Percentiles rank a stretch among this genome's conserved stretches.
Evolutionary conservation across 2,329 filamentous ascomycete genomes (phyloP).

Genomic region (Ophiostoma angusticollis): DNA sequence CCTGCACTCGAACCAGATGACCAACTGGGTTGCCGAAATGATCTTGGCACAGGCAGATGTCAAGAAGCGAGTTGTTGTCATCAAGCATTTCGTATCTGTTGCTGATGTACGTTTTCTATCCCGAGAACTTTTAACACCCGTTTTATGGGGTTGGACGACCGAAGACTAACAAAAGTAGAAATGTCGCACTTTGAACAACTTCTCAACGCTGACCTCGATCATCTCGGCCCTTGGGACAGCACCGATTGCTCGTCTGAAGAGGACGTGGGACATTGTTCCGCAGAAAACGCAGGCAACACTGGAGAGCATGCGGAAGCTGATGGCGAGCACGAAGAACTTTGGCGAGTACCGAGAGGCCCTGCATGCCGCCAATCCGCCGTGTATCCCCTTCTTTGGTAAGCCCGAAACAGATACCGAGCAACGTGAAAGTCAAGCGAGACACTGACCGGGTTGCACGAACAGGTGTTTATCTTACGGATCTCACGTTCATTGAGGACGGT

Average conservation of each 20-base stretch:
- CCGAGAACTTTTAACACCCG: no score
- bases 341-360: conserved; percentile 89
- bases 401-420: neutral
- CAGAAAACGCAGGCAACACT: conserved; percentile 67
- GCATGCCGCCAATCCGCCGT: conserved; percentile 86
- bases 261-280: conserved; percentile 91
- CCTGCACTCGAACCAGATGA: conserved; percentile 95
- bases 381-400: conserved; percentile 94
- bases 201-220: conserved; percentile 92
- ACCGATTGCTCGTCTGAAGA: conserved; percentile 81
- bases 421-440: neutral
- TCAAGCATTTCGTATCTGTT: conserved; percentile 95
- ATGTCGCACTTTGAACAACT: conserved; percentile 90
- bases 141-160: neutral
- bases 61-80: conserved; percentile 90
- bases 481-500: conserved; percentile 95
- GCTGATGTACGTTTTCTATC: conserved; percentile 60
- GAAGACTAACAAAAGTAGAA: conserved; percentile 44
- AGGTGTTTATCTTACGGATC: conserved; percentile 92
- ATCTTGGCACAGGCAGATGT: conserved; percentile 89
- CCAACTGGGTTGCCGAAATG: conserved; percentile 99
- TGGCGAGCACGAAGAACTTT: conserved; percentile 98
- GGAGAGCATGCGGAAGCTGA: conserved; percentile 84
- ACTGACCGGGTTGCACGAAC: conserved; percentile 10
- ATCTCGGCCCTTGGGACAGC: conserved; percentile 92